phyloP scores from a whole-genome alignment of 169 alveolate genomes.

The Neospora caninum region DNA sequence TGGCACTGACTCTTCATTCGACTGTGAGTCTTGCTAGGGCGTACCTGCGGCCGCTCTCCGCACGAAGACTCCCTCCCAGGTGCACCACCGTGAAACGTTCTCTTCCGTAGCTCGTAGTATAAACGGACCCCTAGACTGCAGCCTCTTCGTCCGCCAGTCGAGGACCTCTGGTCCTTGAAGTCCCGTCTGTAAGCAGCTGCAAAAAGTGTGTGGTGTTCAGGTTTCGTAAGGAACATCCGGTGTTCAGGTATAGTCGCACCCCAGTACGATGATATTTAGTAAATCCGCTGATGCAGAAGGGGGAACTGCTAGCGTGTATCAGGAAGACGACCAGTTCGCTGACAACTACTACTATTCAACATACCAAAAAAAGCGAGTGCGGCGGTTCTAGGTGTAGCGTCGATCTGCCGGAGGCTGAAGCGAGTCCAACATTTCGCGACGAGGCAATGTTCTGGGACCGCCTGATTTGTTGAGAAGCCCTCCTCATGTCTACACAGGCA shows the following conservation, averaged over 20 bases:
- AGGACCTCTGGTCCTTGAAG: slow-evolving; percentile 5
- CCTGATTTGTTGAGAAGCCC: too few relatives aligned
- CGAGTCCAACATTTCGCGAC: too few relatives aligned
- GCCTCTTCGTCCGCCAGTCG: not conserved
- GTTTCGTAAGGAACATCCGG: not conserved
- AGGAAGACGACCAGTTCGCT: slow-evolving; percentile 17
- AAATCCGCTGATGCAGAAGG: not conserved
- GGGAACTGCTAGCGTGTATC: not conserved
- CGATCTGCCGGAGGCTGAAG: too few relatives aligned
- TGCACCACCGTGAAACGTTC: not conserved
- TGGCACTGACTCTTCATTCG: not conserved
- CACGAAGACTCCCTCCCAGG: slow-evolving; percentile 28
- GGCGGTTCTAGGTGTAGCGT: not conserved
- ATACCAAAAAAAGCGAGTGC: not conserved
- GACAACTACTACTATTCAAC: slow-evolving; percentile 11
- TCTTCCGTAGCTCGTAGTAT: not conserved
- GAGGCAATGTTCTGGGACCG: too few relatives aligned
- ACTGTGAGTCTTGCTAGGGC: not conserved
- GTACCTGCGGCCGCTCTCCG: slow-evolving; percentile 6
- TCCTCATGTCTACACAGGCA: too few relatives aligned
- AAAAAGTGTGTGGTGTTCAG: not conserved
- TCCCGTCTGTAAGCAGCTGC: slow-evolving; percentile 3
- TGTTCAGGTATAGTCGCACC: not conserved
- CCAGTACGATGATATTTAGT: not conserved
- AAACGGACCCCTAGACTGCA: not conserved